Evolutionary conservation across 306 rosid species (phyloP), one percentile per base, ranked within the genome.

Genomic region (Fragaria nilgerrensis): DNA sequence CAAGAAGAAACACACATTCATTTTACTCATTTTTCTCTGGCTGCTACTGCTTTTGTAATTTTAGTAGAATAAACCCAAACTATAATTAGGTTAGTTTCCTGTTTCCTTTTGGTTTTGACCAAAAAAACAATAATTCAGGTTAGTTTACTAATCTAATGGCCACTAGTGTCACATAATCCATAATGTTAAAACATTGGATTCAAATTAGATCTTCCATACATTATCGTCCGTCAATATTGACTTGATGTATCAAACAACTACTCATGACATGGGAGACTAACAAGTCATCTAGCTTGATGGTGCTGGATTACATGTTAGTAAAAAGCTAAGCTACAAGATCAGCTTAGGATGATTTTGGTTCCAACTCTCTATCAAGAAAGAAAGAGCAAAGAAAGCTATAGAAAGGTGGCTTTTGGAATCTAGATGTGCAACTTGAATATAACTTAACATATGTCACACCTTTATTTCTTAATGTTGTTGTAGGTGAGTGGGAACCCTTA

Each of bases 281-380:
- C 81, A 86, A 88, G 84, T 86, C 87, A 82, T 80, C 80, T 78
- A 19, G 48, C 47, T 65, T 36, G 70, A 65, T 65, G 47, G 70
- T 81, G 81, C 70, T 76, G 85, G 91, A 90, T 89, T 81, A 75
- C 81, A 83, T 90, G 94, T 93, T 85, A 2, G 85, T 78, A 55
- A 89, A 92, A 90, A 89, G 91, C 86, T 81, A 56, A 72, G 85
- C 88, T 85, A 77, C 84, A 80, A 86, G 34, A 90, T 93, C 96
- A 81, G 52, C 74, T 82, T 68, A 62, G 65, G 85, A 89, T 89
- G 79, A 83, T 86, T 86, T 83, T 86, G 89, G 90, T 79, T 82
- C 89, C 86, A 75, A 73, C 83, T 79, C 70, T 36, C 72, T 70
- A 79, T 73, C 47, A 52, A 69, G 41, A 73, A 29, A 65, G 70